Conservation (phyloP, 768 basidiomycete species). For the Russula sp. region DNA sequence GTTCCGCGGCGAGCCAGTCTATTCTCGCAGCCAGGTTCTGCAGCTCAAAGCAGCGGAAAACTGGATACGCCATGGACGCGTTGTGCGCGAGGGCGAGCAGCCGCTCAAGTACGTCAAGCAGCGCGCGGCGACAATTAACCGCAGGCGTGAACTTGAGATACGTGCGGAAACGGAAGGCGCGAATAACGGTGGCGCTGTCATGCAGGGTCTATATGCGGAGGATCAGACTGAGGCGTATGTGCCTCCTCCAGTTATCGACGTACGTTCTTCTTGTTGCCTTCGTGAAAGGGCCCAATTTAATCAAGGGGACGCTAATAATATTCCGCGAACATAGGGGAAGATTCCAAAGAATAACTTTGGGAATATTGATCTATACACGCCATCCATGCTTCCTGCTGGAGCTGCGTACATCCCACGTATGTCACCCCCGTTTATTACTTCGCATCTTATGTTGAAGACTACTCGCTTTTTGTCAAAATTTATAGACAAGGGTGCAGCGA, state of each 20-base stretch:
- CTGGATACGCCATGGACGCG: slow-evolving; percentile 88
- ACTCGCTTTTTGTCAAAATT: not conserved
- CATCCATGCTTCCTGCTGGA: slow-evolving; percentile 90
- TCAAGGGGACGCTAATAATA: slow-evolving; percentile 5
- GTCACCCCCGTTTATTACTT: slow-evolving; percentile 33
- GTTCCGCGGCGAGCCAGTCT: slow-evolving; percentile 92
- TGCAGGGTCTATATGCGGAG: slow-evolving; percentile 85
- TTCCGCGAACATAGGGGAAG: slow-evolving; percentile 57
- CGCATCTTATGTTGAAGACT: not conserved
- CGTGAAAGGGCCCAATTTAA: slow-evolving; percentile 1
- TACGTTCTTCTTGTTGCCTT: slow-evolving; percentile 29
- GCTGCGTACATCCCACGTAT: slow-evolving; percentile 87
- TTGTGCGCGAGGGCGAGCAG: slow-evolving; percentile 68
- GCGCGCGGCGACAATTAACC: slow-evolving; percentile 75
- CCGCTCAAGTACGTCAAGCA: slow-evolving; percentile 89
- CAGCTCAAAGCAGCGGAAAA: slow-evolving; percentile 87
- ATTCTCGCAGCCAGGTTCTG: slow-evolving; percentile 79
- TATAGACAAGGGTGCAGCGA: slow-evolving; percentile 70
- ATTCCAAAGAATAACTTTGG: slow-evolving; percentile 96
- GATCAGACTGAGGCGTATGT: slow-evolving; percentile 80
- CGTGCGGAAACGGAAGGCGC: slow-evolving; percentile 43
- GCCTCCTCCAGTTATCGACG: slow-evolving; percentile 79
- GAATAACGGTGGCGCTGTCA: slow-evolving; percentile 36
- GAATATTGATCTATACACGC: slow-evolving; percentile 93
- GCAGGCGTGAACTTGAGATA: slow-evolving; percentile 68